These are phyloP conservation scores for Penstemon eatonii DNA, from an alignment of 257 asterid species.

Conservation along the genomic window DNA sequence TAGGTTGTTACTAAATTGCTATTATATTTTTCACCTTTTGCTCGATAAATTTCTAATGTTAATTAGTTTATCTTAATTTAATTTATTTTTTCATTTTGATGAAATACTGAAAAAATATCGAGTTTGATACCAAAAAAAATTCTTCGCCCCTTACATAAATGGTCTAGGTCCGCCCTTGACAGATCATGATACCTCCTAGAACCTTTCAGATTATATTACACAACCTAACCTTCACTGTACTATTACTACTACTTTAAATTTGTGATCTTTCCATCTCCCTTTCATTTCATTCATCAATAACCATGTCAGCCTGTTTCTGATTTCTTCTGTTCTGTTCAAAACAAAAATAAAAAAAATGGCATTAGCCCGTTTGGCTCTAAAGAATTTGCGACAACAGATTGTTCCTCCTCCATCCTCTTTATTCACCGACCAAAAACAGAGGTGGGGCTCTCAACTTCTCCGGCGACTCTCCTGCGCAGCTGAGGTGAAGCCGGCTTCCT, in stretches of 20 bases:
- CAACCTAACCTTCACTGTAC: neutral
- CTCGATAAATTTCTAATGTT: too few species aligned
- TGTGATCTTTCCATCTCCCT: neutral
- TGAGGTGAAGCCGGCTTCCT: conserved; percentile 28
- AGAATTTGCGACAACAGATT: conserved; percentile 40
- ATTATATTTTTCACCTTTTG: too few species aligned
- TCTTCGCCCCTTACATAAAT: too few species aligned
- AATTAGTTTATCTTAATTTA: too few species aligned
- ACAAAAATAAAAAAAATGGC: conserved; percentile 29
- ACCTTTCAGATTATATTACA: neutral
- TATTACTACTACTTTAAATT: conserved; percentile 16
- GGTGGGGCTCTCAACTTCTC: conserved; percentile 36
- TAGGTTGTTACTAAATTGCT: too few species aligned
- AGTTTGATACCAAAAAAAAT: too few species aligned
- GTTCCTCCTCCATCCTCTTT: conserved; percentile 23
- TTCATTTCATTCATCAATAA: neutral
- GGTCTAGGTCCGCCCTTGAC: too few species aligned
- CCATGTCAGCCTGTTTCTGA: neutral
- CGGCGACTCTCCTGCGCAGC: conserved; percentile 37
- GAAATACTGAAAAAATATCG: too few species aligned
- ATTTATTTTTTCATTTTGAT: too few species aligned
- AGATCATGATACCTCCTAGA: conserved; percentile 34
- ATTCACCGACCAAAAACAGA: conserved; percentile 24
- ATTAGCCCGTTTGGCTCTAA: conserved; percentile 46
- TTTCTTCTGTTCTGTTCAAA: neutral